phyloP scores from a whole-genome alignment of 1,139 yeast species.

The Saccharomyces hybrid region DNA sequence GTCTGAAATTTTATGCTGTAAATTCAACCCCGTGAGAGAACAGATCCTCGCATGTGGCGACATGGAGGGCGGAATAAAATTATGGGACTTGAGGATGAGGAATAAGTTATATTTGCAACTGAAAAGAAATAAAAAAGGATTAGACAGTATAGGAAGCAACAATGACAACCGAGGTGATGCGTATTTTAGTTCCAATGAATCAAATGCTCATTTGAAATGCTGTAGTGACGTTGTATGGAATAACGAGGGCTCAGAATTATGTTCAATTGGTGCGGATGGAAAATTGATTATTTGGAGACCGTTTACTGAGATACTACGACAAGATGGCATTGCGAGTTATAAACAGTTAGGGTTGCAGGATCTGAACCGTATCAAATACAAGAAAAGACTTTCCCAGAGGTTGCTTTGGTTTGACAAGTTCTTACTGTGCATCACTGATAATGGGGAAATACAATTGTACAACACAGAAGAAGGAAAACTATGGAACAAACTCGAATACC shows the following conservation, averaged over 20 bases:
- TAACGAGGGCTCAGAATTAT: slow-evolving; percentile 14
- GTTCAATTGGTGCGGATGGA: slow-evolving; percentile 25
- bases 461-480: slow-evolving; percentile 55
- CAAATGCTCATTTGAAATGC: slow-evolving; percentile 15
- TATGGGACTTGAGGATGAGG: slow-evolving; percentile 32
- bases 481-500: slow-evolving; percentile 19
- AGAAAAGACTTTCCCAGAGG: slow-evolving; percentile 35
- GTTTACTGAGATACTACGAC: slow-evolving; percentile 5
- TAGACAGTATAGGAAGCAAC: background rate
- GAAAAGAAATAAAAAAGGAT: slow-evolving; percentile 2
- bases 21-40: slow-evolving; percentile 57
- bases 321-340: background rate
- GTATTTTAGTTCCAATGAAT: background rate
- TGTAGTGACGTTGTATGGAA: slow-evolving; percentile 26
- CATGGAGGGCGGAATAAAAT: slow-evolving; percentile 47
- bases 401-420: slow-evolving; percentile 50
- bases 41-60: slow-evolving; percentile 69
- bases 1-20: slow-evolving; percentile 54
- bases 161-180: slow-evolving; percentile 5
- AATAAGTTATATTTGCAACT: slow-evolving; percentile 14
- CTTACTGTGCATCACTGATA: slow-evolving; percentile 58
- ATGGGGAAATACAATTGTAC: slow-evolving; percentile 65
- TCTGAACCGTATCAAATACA: slow-evolving; percentile 28
- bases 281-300: slow-evolving; percentile 24
- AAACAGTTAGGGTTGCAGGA: background rate